phyloP scores from a whole-genome alignment of 176 grass and related monocot species.

The Eragrostis nindensis region DNA sequence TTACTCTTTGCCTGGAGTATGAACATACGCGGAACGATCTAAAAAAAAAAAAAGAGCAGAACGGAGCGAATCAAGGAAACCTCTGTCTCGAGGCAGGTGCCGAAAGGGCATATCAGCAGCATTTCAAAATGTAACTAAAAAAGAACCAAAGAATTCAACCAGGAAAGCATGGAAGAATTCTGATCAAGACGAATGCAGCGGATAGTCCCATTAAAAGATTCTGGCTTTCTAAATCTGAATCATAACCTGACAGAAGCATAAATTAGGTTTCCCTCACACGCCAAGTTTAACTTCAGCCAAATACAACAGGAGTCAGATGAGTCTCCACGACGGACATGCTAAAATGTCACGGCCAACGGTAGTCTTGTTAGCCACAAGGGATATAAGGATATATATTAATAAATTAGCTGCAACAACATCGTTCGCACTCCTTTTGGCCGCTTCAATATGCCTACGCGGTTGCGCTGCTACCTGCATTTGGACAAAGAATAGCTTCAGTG shows the following conservation, averaged over 20 bases:
- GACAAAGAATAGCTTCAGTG: slow-evolving; percentile 22
- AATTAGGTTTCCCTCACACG: background rate
- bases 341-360: background rate
- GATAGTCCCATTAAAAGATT: slow-evolving; percentile 20
- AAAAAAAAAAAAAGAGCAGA: too few species aligned
- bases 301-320: slow-evolving; percentile 27
- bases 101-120: background rate
- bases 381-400: too few species aligned
- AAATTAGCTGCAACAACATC: background rate
- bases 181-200: background rate
- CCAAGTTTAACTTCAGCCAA: background rate
- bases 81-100: background rate
- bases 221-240: background rate
- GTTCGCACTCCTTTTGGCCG: background rate
- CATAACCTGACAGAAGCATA: background rate
- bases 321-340: background rate
- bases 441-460: background rate
- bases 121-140: background rate
- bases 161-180: background rate
- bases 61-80: background rate
- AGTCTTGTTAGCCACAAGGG: background rate
- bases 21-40: too few species aligned
- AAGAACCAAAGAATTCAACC: background rate
- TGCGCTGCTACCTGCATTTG: slow-evolving; percentile 23
- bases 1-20: too few species aligned